phyloP scores from a whole-genome alignment of 1,139 yeast genomes.

The Scheffersomyces segobiensis region DNA sequence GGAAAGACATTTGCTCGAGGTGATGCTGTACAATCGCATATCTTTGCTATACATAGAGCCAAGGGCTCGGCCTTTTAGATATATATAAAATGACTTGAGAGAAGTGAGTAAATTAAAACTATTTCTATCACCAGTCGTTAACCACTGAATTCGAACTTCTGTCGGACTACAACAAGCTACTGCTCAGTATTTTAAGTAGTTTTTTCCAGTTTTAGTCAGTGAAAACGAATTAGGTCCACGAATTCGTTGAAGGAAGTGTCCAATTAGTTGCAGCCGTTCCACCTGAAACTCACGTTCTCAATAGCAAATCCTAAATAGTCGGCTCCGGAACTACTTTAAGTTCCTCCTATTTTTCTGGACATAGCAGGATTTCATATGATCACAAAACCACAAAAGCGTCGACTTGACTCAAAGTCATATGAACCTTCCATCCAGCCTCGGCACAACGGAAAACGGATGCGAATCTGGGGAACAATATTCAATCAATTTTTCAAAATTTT shows the following conservation, averaged over 20 bases:
- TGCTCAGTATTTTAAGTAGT: background rate
- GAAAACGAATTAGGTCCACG: background rate
- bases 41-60: conserved; percentile 16
- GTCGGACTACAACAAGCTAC: too few relatives aligned
- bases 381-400: background rate
- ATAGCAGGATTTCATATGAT: background rate
- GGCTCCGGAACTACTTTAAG: background rate
- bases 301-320: background rate
- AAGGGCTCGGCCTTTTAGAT: conserved; percentile 2
- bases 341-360: background rate
- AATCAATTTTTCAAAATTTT: background rate
- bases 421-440: background rate
- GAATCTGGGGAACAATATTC: background rate
- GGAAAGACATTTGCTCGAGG: conserved; percentile 27
- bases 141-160: background rate
- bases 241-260: background rate
- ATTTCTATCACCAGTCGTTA: background rate
- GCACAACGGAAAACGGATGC: background rate
- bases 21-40: conserved; percentile 28
- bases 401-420: background rate
- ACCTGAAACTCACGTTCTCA: background rate
- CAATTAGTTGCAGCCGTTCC: background rate
- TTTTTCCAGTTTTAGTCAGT: background rate
- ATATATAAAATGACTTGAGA: background rate
- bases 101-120: background rate